Evolutionary conservation across 306 rosid genomes (phyloP), one percentile per base, ranked within the genome.

Genomic region (Geum urbanum): DNA sequence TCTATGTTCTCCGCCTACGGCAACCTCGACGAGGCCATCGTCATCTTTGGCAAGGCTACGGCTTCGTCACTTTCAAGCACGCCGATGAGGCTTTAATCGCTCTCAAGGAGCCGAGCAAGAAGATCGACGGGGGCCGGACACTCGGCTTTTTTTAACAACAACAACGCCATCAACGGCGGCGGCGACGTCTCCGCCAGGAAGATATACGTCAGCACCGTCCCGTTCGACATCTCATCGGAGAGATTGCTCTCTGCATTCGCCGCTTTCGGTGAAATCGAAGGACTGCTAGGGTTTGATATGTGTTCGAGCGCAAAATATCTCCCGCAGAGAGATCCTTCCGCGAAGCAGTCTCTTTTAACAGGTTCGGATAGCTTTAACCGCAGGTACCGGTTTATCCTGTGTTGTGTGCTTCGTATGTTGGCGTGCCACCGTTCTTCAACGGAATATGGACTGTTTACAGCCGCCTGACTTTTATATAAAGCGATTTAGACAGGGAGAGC

Each of bases 271-370:
- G 89, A 84, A 69, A 88, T 88, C 14, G 91, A 88, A 49, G 95
- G 95, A 0, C 95, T 91, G 0, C 62, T 88, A 62, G 91, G 95
- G 13, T 88, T 86, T 14, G 91, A 88, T n/a, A n/a, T n/a, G n/a
- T n/a, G n/a, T n/a, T n/a, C n/a, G n/a, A n/a, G n/a, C n/a, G n/a
- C n/a, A n/a, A n/a, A n/a, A n/a, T n/a, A n/a, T n/a, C n/a, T n/a
- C n/a, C n/a, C n/a, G n/a, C n/a, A n/a, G n/a, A n/a, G n/a, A n/a
- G n/a, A n/a, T n/a, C n/a, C n/a, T n/a, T n/a, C n/a, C n/a, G n/a
- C n/a, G n/a, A n/a, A n/a, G n/a, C n/a, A n/a, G n/a, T n/a, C n/a
- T n/a, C n/a, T n/a, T n/a, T n/a, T n/a, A n/a, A n/a, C n/a, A n/a
- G n/a, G n/a, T n/a, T n/a, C n/a, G n/a, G n/a, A n/a, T n/a, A n/a